Base-by-base conservation (phyloP, 371 early-diverging fungal genomes). In the Basidiobolus meristosporus region DNA sequence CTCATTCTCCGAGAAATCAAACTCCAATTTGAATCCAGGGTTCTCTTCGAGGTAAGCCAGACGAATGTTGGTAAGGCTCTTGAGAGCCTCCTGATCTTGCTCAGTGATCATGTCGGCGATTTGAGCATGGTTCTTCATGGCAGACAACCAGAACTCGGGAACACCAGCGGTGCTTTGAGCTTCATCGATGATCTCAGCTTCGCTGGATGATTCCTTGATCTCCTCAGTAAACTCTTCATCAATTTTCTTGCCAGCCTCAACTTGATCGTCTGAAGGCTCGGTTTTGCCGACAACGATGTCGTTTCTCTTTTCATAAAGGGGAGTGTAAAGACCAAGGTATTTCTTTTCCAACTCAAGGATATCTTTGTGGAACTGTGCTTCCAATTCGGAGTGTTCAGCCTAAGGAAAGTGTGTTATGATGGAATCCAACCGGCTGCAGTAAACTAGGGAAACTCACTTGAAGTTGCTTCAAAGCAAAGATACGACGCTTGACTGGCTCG, bases 71-170 rank as follows among this genome's bases (percentile, higher is more conserved):
- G 67, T 60, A 53, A 97, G 63, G 60, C 63, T 54, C 62, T 80
- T 74, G 47, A 95, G 60, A 3, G 74, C 86, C 39, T 67, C 75
- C 51, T 84, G 80, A 54, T 97, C 98, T 42, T 69, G 66, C 38
- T 87, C 87, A 16, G 83, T 85, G 57, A 97, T 89, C 39, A 72
- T 56, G 35, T 88, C 84, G 32, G 48, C 54, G 40, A 90, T 63
- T 47, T 69, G 67, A 38, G 77, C 72, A 61, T 85, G 70, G 61
- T 77, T 86, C 63, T 82, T 78, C 53, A 97, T 60, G 23, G 72
- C 65, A 17, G 88, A 87, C 29, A 90, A 64, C 98, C 98, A 97
- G 74, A 97, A 97, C 46, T 78, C 75, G 41, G 82, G 82, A 36
- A 83, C 68, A 46, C 82, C 85, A 42, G 15, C 46, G 19, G 37